Base-by-base conservation (phyloP, 352 stramenopile genomes). In the Phytopythium delawarense region DNA sequence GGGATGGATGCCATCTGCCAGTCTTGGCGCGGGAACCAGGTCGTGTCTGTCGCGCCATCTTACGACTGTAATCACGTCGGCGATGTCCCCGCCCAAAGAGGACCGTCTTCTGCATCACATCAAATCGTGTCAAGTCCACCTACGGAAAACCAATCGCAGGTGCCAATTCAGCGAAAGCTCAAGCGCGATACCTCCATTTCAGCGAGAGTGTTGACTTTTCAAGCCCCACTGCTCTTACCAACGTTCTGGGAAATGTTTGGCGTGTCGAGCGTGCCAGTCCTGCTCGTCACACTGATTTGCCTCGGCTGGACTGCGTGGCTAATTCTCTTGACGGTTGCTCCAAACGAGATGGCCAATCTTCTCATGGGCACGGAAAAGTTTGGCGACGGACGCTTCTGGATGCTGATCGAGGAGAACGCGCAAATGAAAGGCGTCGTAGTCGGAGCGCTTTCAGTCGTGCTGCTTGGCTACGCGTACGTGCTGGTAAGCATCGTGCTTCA, bases 311-410 rank as follows among this genome's bases (percentile, higher is more conserved):
- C 59, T 0, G 21, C 25, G n/a, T 73, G 64, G 71, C 50, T 75
- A 3, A 66, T 75, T 39, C 34, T 59, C 4, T 28, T 78, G 34
- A 75, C 51, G 5, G 2, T 74, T 12, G 62, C 54, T 7, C 71
- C 71, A 0, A 78, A 74, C 28, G 55, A 35, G 5, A 62, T 56
- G 11, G 67, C 64, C 23, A 78, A 75, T 25, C 61, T 57, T 16
- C 59, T 78, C 50, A 75, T 75, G 64, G 25, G 67, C n/a, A 78
- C 65, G 5, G 63, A 34, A 4, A 45, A 64, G 9, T 56, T 72
- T 18, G 68, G 73, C 16, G 25, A 67, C 18, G 67, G 61, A 1
- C 46, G 63, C 32, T 74, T 77, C 42, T 74, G 70, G 64, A 74
- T 74, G 39, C 50, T 67, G 21, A 58, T 66, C 20, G 55, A 69